A percentile compares a stretch with the other conserved stretches of the same genome.
These are phyloP conservation scores for Termitomyces sp. DNA, from an alignment of 768 basidiomycete species.

Conservation along the genomic window DNA sequence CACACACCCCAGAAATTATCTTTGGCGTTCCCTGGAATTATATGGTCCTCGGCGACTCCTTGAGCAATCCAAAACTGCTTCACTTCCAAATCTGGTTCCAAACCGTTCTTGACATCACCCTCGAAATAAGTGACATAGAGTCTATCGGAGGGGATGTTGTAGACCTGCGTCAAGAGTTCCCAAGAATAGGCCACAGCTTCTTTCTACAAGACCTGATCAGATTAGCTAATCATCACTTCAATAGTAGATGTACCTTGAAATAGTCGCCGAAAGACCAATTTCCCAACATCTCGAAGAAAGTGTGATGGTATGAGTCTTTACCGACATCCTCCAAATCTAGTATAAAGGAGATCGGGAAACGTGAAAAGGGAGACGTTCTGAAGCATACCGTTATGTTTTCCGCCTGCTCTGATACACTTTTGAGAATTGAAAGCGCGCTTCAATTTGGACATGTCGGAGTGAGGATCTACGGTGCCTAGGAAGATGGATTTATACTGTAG, in stretches of 20 bases:
- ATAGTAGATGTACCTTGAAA: constrained; percentile 70
- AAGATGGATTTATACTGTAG: constrained; percentile 92
- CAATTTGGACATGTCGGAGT: constrained; percentile 85
- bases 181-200: constrained; percentile 93
- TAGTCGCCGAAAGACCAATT: constrained; percentile 99
- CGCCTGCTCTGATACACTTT: constrained; percentile 98
- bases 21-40: constrained; percentile 91
- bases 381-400: constrained; percentile 89
- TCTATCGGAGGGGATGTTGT: constrained; percentile 81
- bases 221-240: constrained; percentile 6
- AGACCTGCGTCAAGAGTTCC: constrained; percentile 89
- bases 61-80: constrained; percentile 84
- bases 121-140: constrained; percentile 98
- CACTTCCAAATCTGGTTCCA: constrained; percentile 88
- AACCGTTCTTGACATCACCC: constrained; percentile 79
- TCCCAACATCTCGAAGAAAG: constrained; percentile 99
- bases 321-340: constrained; percentile 98
- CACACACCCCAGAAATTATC: constrained; percentile 97
- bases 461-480: constrained; percentile 94
- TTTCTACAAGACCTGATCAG: constrained; percentile 45
- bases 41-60: constrained; percentile 85
- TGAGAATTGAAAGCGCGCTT: constrained; percentile 95
- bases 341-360: neutral
- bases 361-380: neutral
- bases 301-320: constrained; percentile 97